Conservation (phyloP, 345 rosid genomes). For the Rhodamnia argentea region DNA sequence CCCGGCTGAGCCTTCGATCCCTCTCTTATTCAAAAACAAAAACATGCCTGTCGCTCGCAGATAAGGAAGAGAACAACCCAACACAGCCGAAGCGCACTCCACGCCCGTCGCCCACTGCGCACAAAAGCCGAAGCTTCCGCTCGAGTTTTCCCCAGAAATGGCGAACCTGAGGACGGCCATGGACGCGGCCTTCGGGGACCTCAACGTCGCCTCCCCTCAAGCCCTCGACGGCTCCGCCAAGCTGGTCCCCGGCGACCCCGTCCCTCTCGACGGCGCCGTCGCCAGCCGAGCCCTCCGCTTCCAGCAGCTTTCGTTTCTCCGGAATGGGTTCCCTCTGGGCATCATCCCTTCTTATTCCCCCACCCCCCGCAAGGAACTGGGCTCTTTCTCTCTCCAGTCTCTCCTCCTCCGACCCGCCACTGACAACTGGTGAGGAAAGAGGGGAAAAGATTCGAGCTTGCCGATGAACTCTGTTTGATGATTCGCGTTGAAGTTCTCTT, state of each 20-base stretch:
- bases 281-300: slow-evolving; percentile 68
- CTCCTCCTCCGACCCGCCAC: slow-evolving; percentile 45
- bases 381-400: slow-evolving; percentile 66
- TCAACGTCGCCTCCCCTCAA: slow-evolving; percentile 48
- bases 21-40: neutral
- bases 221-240: slow-evolving; percentile 57
- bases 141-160: slow-evolving; percentile 22
- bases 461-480: neutral
- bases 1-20: neutral
- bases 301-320: slow-evolving; percentile 74
- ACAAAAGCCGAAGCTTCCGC: neutral
- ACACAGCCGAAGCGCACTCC: neutral
- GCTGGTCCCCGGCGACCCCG: slow-evolving; percentile 67
- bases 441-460: neutral
- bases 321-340: slow-evolving; percentile 70
- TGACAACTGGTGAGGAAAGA: slow-evolving; percentile 38
- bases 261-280: slow-evolving; percentile 55
- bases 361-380: slow-evolving; percentile 33
- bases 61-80: neutral
- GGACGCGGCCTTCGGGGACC: slow-evolving; percentile 81
- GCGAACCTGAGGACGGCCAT: slow-evolving; percentile 66
- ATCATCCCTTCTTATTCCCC: slow-evolving; percentile 64
- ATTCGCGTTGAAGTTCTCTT: neutral
- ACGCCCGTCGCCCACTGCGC: neutral
- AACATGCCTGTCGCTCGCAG: neutral